Base-by-base conservation (phyloP, 2,329 filamentous ascomycete genomes). In the Colletotrichum musicola region DNA sequence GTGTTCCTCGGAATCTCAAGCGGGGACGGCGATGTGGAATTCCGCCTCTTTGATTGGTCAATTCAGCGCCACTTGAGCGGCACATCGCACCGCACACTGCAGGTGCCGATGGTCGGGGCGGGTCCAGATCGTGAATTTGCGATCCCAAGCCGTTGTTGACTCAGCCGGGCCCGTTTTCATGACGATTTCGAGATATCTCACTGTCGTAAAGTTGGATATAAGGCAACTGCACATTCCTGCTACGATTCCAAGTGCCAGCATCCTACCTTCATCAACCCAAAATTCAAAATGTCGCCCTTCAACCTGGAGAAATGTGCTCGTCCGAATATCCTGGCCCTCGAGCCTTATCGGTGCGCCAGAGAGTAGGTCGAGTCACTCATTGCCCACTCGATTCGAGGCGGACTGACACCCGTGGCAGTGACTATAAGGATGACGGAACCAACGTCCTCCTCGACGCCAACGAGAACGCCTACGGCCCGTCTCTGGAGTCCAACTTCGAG, bases 361-460 rank as follows among this genome's bases (percentile, higher is more conserved):
- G 93, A 95, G 92, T 94, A 83, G 81, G 90, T 81, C 18, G 4
- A 27, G 16, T 56, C 44, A 18, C 54, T 54, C 38, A 42, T 25
- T 62, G 20, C 64, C 53, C 54, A 59, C 38, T 55, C 44, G 10
- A 6, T 7, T 20, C 6, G 40, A 46, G 38, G 22, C 30, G 60
- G 3, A 38, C 62, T 62, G 2, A 38, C 62, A 57, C 73, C 77
- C 76, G 72, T 76, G 55, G 58, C 77, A 97, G 94, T 83, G 96
- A 99, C 87, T 98, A 99, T 88, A 98, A 99, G 84, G 95, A 99
- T 79, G 93, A 99, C 78, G 96, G 96, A 73, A 95, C 90, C 68
- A 98, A 98, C 77, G 90, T 98, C 75, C 91, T 99, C 60, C 92
- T 99, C 73, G 96, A 99, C 79, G 96, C 96, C 74, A 99, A 99